Percentiles rank a stretch among this genome's conserved stretches.
These are phyloP conservation scores for Ophiognomonia clavigignenti-juglandacearum DNA, from an alignment of 2,329 filamentous ascomycete genomes.

Conservation along the genomic window DNA sequence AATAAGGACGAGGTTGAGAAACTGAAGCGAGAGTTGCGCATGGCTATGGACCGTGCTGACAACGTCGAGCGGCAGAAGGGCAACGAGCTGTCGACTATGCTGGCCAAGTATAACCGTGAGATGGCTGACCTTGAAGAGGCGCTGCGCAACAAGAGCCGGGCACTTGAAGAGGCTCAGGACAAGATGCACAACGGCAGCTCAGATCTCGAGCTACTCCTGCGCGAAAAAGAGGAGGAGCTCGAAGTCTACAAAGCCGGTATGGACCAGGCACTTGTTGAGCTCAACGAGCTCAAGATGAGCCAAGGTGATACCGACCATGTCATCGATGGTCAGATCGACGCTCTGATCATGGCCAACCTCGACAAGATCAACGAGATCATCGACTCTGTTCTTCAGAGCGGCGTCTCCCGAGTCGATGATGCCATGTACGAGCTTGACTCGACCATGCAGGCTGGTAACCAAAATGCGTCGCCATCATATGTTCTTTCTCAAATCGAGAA, in stretches of 20 bases:
- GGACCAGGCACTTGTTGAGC: conserved; percentile 89
- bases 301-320: conserved; percentile 73
- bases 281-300: conserved; percentile 79
- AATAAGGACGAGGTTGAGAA: conserved; percentile 95
- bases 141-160: conserved; percentile 78
- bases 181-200: conserved; percentile 76
- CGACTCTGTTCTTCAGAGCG: conserved; percentile 90
- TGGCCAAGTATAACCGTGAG: conserved; percentile 94
- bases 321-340: conserved; percentile 86
- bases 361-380: conserved; percentile 97
- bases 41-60: conserved; percentile 87
- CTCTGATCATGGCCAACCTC: conserved; percentile 78
- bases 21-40: conserved; percentile 84
- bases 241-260: conserved; percentile 98
- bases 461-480: conserved; percentile 91
- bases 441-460: conserved; percentile 96
- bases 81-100: conserved; percentile 88
- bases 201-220: conserved; percentile 78
- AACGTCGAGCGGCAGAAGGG: conserved; percentile 91
- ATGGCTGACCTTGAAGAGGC: conserved; percentile 96
- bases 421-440: conserved; percentile 96
- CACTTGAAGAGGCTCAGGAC: conserved; percentile 76
- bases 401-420: conserved; percentile 91
- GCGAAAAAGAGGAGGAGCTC: conserved; percentile 95
- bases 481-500: conserved; percentile 97